A percentile compares a stretch with the other conserved stretches of the same genome.
Evolutionary conservation across 73 alveolate genomes (phyloP).

Genomic region (Effrenium voratum): DNA sequence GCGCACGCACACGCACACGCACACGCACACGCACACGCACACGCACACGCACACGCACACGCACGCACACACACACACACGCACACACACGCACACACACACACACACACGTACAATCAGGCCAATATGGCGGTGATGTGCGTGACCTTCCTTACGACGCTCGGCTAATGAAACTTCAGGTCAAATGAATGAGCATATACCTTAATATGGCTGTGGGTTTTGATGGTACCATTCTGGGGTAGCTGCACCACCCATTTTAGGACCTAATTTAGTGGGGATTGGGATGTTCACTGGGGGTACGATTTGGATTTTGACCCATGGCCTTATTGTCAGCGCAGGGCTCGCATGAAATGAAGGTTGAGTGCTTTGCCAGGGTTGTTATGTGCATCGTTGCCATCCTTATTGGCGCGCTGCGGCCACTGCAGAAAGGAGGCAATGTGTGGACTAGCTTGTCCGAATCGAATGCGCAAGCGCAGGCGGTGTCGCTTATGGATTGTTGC

Average conservation of each 20-base stretch:
- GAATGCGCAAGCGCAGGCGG: slow-evolving; percentile 15
- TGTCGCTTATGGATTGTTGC: slow-evolving; percentile 41
- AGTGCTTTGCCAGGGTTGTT: not conserved
- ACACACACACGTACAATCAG: not conserved
- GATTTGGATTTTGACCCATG: not conserved
- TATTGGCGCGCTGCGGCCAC: slow-evolving; percentile 20
- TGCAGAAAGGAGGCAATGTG: slow-evolving; percentile 20
- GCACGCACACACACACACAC: too few species aligned
- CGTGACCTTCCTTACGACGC: slow-evolving; percentile 1
- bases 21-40: too few species aligned
- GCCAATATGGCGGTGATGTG: slow-evolving; percentile 18
- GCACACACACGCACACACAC: too few species aligned
- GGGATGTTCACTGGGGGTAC: not conserved
- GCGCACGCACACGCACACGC: too few species aligned
- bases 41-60: too few species aligned
- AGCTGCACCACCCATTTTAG: not conserved
- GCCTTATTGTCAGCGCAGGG: not conserved
- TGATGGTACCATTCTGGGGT: not conserved
- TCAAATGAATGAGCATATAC: too few species aligned
- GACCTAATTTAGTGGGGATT: not conserved
- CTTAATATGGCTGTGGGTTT: not conserved
- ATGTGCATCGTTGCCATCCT: slow-evolving; percentile 1
- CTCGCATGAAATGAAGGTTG: not conserved
- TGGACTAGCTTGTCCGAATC: too few species aligned
- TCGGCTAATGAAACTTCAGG: too few species aligned